A percentile compares a stretch with the other conserved stretches of the same genome.
Conservation (phyloP, 768 basidiomycete species). For the Lentinula aciculospora region DNA sequence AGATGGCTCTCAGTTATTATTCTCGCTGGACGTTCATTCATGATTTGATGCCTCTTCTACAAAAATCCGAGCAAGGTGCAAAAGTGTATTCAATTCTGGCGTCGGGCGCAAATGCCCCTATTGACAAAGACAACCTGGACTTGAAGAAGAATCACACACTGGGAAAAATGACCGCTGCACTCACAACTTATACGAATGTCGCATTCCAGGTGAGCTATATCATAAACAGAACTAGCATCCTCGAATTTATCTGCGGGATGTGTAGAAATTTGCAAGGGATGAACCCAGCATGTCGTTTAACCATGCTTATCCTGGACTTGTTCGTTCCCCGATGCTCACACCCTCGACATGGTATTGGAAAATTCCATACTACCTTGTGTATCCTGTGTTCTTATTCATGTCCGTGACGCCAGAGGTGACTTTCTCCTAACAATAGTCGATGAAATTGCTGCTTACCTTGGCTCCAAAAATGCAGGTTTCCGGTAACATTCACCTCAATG, state of each 20-base stretch:
- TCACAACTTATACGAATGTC: constrained; percentile 22
- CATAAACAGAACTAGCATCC: not conserved
- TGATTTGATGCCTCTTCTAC: constrained; percentile 23
- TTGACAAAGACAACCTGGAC: constrained; percentile 23
- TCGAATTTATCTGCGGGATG: too few species aligned
- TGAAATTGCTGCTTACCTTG: not conserved
- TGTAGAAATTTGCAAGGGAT: constrained; percentile 26
- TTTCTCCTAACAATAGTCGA: not conserved
- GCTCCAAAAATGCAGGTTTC: not conserved
- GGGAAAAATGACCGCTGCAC: constrained; percentile 9
- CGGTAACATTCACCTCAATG: not conserved
- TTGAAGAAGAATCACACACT: constrained; percentile 22
- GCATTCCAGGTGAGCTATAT: constrained; percentile 13
- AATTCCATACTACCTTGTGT: not conserved
- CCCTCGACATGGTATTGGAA: not conserved
- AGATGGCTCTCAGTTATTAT: constrained; percentile 27
- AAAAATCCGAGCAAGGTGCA: constrained; percentile 18
- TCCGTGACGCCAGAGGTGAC: not conserved
- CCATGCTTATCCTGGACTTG: constrained; percentile 28
- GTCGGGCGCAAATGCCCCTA: constrained; percentile 10
- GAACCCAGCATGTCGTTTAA: constrained; percentile 28
- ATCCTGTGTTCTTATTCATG: not conserved
- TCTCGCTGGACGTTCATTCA: constrained; percentile 27
- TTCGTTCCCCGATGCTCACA: not conserved
- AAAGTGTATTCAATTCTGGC: constrained; percentile 24